These are phyloP conservation scores for Gossypium arboreum DNA, from an alignment of 345 rosid genomes.

Conservation along the genomic window DNA sequence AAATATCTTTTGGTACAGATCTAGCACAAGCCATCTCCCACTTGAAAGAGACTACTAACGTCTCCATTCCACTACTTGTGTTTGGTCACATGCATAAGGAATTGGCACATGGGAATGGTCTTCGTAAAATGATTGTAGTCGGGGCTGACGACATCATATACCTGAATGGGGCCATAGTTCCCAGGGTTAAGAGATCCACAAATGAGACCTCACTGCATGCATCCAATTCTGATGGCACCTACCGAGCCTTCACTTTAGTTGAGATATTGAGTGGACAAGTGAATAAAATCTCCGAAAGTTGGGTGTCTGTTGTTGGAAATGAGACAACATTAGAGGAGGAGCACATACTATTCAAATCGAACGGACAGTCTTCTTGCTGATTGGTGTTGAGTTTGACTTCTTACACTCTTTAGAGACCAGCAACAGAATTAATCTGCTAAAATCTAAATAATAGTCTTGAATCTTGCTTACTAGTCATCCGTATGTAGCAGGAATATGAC, in stretches of 20 bases:
- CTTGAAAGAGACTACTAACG: constrained; percentile 45
- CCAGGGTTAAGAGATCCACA: constrained; percentile 42
- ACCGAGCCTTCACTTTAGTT: constrained; percentile 62
- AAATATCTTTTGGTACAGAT: constrained; percentile 43
- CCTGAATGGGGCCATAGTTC: constrained; percentile 81
- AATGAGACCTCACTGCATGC: constrained; percentile 11
- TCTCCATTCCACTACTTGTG: constrained; percentile 51
- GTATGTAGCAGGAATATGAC: background rate
- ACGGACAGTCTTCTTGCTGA: background rate
- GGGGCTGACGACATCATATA: constrained; percentile 51
- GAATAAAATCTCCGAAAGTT: constrained; percentile 57
- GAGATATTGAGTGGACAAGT: constrained; percentile 57
- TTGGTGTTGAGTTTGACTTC: background rate
- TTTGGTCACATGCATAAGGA: constrained; percentile 94
- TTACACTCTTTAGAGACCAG: background rate
- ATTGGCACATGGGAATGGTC: constrained; percentile 58
- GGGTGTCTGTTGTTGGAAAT: constrained; percentile 63
- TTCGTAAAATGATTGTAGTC: constrained; percentile 59
- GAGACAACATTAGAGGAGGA: constrained; percentile 44
- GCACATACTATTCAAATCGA: constrained; percentile 35
- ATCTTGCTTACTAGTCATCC: background rate
- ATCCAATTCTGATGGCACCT: constrained; percentile 36
- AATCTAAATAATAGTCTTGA: background rate
- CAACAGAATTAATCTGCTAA: background rate
- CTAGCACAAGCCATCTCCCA: constrained; percentile 63